Percentiles rank a stretch among this genome's conserved stretches.
phyloP scores from a whole-genome alignment of 1,284 basidiomycete genomes.

The Cutaneotrichosporon sp. region DNA sequence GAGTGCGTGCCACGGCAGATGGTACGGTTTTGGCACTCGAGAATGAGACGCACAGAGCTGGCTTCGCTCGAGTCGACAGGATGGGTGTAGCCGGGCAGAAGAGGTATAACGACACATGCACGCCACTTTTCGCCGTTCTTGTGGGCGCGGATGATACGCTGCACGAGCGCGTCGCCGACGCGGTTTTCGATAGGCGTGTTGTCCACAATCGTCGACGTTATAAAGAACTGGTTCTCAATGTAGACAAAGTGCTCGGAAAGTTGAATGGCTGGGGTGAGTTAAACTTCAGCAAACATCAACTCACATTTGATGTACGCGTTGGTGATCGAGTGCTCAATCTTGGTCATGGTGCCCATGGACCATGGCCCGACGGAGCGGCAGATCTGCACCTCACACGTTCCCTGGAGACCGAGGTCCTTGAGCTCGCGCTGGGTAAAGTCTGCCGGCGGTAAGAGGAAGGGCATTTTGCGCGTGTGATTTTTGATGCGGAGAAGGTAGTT shows the following conservation, averaged over 20 bases:
- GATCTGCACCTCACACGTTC: constrained; percentile 96
- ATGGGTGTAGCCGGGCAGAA: constrained; percentile 90
- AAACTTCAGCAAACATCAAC: constrained; percentile 15
- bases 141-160: constrained; percentile 85
- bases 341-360: constrained; percentile 85
- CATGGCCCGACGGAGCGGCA: constrained; percentile 92
- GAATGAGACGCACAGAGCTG: constrained; percentile 84
- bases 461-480: constrained; percentile 88
- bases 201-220: constrained; percentile 83
- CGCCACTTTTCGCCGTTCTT: constrained; percentile 77
- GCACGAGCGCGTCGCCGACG: constrained; percentile 90
- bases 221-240: constrained; percentile 95
- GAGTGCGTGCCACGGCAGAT: constrained; percentile 86
- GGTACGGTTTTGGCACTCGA: constrained; percentile 88
- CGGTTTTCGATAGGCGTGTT: constrained; percentile 85
- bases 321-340: constrained; percentile 87
- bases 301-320: constrained; percentile 86
- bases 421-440: constrained; percentile 85
- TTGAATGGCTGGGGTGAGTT: constrained; percentile 68
- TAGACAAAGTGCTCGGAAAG: constrained; percentile 66
- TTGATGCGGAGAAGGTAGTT: constrained; percentile 87
- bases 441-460: constrained; percentile 87
- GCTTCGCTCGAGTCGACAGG: constrained; percentile 90
- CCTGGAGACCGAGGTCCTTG: constrained; percentile 73
- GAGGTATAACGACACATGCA: constrained; percentile 86